Conservation (phyloP, 805 yeast species). For the Torulaspora quercuum region DNA sequence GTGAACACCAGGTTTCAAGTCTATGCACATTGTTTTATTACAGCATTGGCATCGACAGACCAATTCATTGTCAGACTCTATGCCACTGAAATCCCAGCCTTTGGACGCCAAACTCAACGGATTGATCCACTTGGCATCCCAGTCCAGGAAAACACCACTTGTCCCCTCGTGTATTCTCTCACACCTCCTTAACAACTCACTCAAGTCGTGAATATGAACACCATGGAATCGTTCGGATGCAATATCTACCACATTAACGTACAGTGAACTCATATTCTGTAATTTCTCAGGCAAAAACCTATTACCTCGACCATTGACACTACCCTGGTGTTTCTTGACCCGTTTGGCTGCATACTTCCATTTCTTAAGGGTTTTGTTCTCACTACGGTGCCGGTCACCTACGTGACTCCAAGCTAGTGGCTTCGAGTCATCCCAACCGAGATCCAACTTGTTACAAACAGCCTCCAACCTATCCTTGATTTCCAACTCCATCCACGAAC, state of each 20-base stretch:
- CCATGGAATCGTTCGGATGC: conserved; percentile 10
- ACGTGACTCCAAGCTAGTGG: conserved; percentile 5
- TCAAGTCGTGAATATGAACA: conserved; percentile 13
- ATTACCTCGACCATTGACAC: conserved; percentile 6
- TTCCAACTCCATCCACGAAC: conserved; percentile 4
- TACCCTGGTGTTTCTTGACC: too few species aligned
- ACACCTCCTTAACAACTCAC: conserved; percentile 13
- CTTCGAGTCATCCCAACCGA: conserved; percentile 1
- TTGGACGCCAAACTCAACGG: conserved; percentile 20
- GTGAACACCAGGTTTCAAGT: conserved; percentile 5
- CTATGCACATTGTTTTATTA: conserved; percentile 12
- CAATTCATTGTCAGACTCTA: conserved; percentile 2
- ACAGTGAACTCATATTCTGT: conserved; percentile 8
- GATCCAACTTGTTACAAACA: conserved; percentile 8
- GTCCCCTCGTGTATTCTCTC: conserved; percentile 14
- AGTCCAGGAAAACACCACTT: conserved; percentile 9
- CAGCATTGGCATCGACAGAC: conserved; percentile 17
- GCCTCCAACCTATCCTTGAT: conserved; percentile 5
- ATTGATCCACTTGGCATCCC: conserved; percentile 23
- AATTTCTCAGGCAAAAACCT: conserved; percentile 11
- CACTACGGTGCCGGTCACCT: background rate
- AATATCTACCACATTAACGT: conserved; percentile 13
- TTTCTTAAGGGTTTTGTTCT: conserved; percentile 9
- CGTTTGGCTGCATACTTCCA: too few species aligned
- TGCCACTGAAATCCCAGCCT: conserved; percentile 19